Conservation (phyloP, 306 rosid species). For the Herpetospermum pedunculosum region DNA sequence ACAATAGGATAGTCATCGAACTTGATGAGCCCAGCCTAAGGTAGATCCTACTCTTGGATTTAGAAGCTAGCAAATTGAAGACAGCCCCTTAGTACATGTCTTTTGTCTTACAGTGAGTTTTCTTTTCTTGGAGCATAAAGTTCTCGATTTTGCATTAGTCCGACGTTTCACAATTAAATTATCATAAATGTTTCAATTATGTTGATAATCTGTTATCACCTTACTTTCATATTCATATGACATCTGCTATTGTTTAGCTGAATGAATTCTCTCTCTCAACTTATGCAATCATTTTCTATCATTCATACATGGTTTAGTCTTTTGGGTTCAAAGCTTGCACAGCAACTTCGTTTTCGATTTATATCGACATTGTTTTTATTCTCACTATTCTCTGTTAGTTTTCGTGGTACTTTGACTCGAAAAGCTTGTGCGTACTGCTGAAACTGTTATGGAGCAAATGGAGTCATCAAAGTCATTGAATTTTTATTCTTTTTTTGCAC, state of each 20-base stretch:
- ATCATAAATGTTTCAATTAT: neutral
- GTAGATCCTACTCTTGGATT: constrained; percentile 1
- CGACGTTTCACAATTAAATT: neutral
- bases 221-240: neutral
- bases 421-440: neutral
- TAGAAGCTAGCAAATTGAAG: constrained; percentile 2
- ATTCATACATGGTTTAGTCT: neutral
- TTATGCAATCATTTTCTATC: neutral
- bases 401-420: neutral
- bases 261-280: neutral
- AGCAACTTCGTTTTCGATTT: neutral
- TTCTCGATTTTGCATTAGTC: constrained; percentile 1
- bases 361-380: neutral
- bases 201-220: neutral
- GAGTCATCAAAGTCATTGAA: neutral
- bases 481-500: neutral
- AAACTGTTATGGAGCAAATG: neutral
- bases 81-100: neutral
- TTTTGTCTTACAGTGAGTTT: constrained; percentile 7
- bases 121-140: neutral
- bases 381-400: neutral
- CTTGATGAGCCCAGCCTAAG: constrained; percentile 2
- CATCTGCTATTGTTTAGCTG: neutral
- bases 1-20: neutral
- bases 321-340: neutral